Evolutionary conservation across 1,284 basidiomycete species (phyloP), one percentile per base, ranked within the genome.

Genomic region (Heterobasidion occidentale): DNA sequence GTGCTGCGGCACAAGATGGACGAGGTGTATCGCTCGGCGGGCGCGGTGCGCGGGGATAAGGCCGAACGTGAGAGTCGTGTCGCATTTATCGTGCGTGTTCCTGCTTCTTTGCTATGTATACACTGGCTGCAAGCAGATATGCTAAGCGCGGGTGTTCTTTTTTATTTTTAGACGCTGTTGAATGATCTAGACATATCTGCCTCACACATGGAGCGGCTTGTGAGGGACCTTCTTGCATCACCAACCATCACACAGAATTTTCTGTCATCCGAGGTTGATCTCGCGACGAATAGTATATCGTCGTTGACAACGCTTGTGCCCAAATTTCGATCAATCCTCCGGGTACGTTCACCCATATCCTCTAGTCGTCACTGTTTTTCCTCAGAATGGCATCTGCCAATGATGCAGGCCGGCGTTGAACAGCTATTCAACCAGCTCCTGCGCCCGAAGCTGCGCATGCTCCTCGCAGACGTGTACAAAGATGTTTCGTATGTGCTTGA

Each of bases 371-470:
- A 12, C 19, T 48, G 3, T 48, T 48, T 33, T 48, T 33, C 19
- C 11, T 33, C 19, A 11, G 17, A 14, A 3, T 48, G 3, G 11
- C 11, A 12, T 4, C 46, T 48, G 11, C 2, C 2, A 59, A 78
- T 52, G 34, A 20, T 59, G 2, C 68, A 95, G 86, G 78, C 82
- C 9, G 93, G 95, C 38, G 78, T 98, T 46, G 96, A 98, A 62
- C 92, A 95, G 64, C 75, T 98, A 20, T 98, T 98, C 76, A 95
- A 92, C 61, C 93, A 97, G 66, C 77, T 98, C 9, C 80, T 95
- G 56, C 81, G 93, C 27, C 92, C 95, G 0, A 87, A 88, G 57
- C 70, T 99, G 36, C 83, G 94, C 17, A 88, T 83, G 11, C 75
- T 99, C 50, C 78, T 98, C 44, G 71, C 83, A 4, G 96, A 99